Evolutionary conservation across 148 eudicot species (phyloP).

Genomic region (Nepenthes gracilis): DNA sequence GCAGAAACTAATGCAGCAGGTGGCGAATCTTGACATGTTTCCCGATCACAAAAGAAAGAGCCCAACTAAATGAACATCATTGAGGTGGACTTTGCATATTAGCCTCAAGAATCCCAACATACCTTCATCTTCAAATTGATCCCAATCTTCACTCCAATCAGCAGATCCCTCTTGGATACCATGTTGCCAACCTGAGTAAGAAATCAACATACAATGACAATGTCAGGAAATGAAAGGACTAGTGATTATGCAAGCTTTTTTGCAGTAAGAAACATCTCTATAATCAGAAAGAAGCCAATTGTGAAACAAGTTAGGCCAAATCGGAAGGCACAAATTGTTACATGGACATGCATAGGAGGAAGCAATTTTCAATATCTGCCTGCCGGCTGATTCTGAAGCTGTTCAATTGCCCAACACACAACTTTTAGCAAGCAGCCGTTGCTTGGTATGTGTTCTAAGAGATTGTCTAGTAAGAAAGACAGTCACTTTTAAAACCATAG

Average conservation of each 20-base stretch:
- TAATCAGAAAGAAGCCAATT: no score
- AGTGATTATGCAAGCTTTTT: background rate
- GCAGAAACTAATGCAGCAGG: no score
- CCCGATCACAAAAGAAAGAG: no score
- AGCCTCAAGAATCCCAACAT: background rate
- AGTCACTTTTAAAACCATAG: no score
- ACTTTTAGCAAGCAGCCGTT: no score
- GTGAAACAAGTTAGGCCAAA: background rate
- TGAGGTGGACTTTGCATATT: background rate
- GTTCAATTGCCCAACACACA: no score
- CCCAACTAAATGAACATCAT: no score
- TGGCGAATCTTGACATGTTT: no score
- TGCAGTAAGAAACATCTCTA: background rate
- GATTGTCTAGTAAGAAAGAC: no score
- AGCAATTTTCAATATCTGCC: no score
- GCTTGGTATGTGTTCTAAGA: no score
- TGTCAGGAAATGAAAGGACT: background rate
- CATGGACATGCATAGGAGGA: background rate
- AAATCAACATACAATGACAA: background rate
- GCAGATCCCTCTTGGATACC: constrained; percentile 85
- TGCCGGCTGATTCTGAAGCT: no score
- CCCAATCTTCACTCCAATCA: constrained; percentile 98
- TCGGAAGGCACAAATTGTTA: background rate
- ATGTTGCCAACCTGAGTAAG: constrained; percentile 81
- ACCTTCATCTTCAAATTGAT: constrained; percentile 96